Evolutionary conservation across 805 yeast species (phyloP).

Genomic region (Candida ovalis): DNA sequence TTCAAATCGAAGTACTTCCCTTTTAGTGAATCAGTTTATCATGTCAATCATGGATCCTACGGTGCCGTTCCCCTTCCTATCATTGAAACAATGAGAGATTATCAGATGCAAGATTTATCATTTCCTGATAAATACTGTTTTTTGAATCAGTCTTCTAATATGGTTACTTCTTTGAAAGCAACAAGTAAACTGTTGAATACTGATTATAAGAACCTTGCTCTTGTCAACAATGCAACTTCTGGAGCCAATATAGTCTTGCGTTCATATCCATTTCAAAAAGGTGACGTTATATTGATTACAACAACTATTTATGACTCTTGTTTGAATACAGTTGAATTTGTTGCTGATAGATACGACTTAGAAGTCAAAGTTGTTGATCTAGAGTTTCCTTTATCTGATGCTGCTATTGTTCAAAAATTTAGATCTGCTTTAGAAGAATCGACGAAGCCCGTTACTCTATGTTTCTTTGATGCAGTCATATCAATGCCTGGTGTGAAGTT

Average conservation of each 20-base stretch:
- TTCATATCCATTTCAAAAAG: slow-evolving; percentile 45
- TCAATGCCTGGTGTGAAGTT: slow-evolving; percentile 62
- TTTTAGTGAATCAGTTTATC: slow-evolving; percentile 35
- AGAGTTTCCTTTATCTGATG: slow-evolving; percentile 42
- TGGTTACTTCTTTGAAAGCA: slow-evolving; percentile 33
- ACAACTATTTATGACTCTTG: slow-evolving; percentile 54
- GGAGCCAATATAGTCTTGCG: slow-evolving; percentile 57
- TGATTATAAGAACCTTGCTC: slow-evolving; percentile 45
- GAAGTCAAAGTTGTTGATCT: slow-evolving; percentile 36
- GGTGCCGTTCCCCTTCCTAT: slow-evolving; percentile 54
- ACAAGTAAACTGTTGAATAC: slow-evolving; percentile 45
- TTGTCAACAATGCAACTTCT: slow-evolving; percentile 57
- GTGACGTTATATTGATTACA: slow-evolving; percentile 48
- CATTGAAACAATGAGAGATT: slow-evolving; percentile 33
- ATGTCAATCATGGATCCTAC: slow-evolving; percentile 63
- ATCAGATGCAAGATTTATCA: slow-evolving; percentile 26
- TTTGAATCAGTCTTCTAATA: slow-evolving; percentile 25
- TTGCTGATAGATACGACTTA: slow-evolving; percentile 33
- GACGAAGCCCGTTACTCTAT: slow-evolving; percentile 33
- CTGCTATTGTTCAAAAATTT: slow-evolving; percentile 34
- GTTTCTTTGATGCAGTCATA: slow-evolving; percentile 53
- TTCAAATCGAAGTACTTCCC: slow-evolving; percentile 47
- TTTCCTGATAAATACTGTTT: slow-evolving; percentile 48
- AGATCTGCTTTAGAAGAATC: slow-evolving; percentile 25
- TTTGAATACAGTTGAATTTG: slow-evolving; percentile 44